Base-by-base conservation (phyloP, 2,329 filamentous ascomycete species). In the Teratosphaeria viscida region DNA sequence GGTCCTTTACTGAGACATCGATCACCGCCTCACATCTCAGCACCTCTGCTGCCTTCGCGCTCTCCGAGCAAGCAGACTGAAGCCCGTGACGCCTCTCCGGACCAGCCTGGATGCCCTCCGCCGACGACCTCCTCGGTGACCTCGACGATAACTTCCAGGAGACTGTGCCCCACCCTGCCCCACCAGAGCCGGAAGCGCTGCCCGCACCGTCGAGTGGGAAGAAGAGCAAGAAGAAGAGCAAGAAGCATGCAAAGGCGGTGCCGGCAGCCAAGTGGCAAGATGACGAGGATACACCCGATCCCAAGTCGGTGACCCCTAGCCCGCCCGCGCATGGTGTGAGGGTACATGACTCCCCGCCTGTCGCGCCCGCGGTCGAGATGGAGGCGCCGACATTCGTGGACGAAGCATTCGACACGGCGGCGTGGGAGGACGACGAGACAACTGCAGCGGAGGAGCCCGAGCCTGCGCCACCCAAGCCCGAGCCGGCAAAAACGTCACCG, bases 211-310 rank as follows among this genome's bases (percentile, higher is more conserved):
- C 37, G 52, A 58, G 32, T 57, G 55, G 47, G 29, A 62, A 59
- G 57, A 65, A 62, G 60, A 67, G 65, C 58, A 66, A 63, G 57
- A 70, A 69, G 63, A 70, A 70, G 61, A 60, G 58, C 35, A 66
- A 65, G 62, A 67, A 65, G 57, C 59, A 66, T 37, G 58, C 39
- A 34, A 58, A 52, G 52, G 60, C 62, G 52, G 55, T 53, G 56
- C 55, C 54, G 26, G 59, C 52, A 57, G 32, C 14, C 47, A 56
- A 26, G 59, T 59, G 34, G 16, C 65, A 69, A 39, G 63, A 63
- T 26, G 64, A 67, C 16, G 67, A 69, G 26, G 66, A 64, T 37
- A 65, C 64, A 34, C 58, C 64, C 5, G 67, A 65, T 56, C 62
- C 67, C 35, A 65, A 66, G 47, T 66, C 66, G 52, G 64, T 70